Base-by-base conservation (phyloP, 2,329 filamentous ascomycete genomes). In the Penicillium psychrosexuale region DNA sequence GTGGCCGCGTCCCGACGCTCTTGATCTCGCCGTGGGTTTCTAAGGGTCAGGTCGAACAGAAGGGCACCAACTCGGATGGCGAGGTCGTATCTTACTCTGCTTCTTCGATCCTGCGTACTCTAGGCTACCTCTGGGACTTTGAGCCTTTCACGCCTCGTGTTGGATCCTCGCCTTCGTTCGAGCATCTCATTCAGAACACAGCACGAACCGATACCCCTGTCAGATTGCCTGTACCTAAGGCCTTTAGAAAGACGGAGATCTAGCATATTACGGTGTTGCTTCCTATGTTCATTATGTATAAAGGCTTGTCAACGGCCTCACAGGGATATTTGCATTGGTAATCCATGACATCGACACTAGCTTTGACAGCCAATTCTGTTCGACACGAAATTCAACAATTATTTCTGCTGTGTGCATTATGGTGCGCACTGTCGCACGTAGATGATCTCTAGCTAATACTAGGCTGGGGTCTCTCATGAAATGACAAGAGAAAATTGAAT, bases 101-200 rank as follows among this genome's bases (percentile, higher is more conserved):
- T 27, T 61, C 64, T 1, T 70, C 67, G 0, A 64, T 70, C 17
- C 58, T 70, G 38, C 59, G 65, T 12, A 69, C 66, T 3, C 59
- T 72, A 4, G 69, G 68, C n/a, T 69, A 70, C 24, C 63, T 71
- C 8, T 72, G 69, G 69, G 68, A 72, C 46, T 69, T 72, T 56
- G 64, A 68, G 17, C 64, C 65, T 2, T 70, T 72, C 34, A 70
- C 61, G 0, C 66, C 67, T 2, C 62, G 69, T 22, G 67, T 70
- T 17, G 57, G 52, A 22, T 36, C 45, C 4, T 60, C 69, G 5
- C 57, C 69, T 24, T 68, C 68, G 1, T 71, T 70, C 47, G 67
- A 69, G 34, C 67, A 71, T 58, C 56, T 71, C 42, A 60, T 71
- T 39, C 53, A 47, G 38, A 38, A 37, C 12, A 49, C 30, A 1